Percentiles rank a stretch among this genome's conserved stretches.
These are phyloP conservation scores for Pezizomycotina sp. DNA, from an alignment of 2,329 filamentous ascomycete species.

Conservation along the genomic window DNA sequence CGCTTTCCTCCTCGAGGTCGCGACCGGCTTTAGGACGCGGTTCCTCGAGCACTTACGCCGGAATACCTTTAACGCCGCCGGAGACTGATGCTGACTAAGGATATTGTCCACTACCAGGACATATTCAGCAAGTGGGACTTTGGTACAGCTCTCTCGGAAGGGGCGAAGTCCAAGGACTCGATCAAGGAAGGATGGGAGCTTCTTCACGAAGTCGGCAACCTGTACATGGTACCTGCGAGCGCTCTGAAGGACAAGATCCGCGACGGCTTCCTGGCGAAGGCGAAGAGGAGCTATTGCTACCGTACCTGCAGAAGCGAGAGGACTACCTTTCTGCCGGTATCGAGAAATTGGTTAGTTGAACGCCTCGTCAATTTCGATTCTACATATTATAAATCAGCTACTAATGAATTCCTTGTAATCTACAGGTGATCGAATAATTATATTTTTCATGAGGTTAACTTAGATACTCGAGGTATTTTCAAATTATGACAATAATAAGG, in stretches of 20 bases:
- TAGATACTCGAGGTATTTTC: no score
- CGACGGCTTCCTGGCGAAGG: slow-evolving; percentile 27
- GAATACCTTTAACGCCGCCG: slow-evolving; percentile 81
- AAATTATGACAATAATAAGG: no score
- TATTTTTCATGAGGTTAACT: no score
- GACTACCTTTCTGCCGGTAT: slow-evolving; percentile 24
- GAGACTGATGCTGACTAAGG: slow-evolving; percentile 87
- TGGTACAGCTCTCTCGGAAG: slow-evolving; percentile 32
- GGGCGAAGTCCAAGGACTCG: slow-evolving; percentile 29
- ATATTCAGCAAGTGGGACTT: slow-evolving; percentile 70
- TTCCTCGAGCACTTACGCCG: slow-evolving; percentile 89
- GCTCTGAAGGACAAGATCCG: slow-evolving; percentile 37
- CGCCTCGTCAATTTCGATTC: no score
- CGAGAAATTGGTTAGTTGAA: slow-evolving; percentile 22
- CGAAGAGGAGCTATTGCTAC: slow-evolving; percentile 23
- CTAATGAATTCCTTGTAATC: no score
- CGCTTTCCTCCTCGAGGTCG: slow-evolving; percentile 68
- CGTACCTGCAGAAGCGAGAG: slow-evolving; percentile 24
- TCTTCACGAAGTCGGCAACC: slow-evolving; percentile 77
- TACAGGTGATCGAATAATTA: no score
- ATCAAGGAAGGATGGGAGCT: slow-evolving; percentile 60
- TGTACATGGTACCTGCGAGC: slow-evolving; percentile 63
- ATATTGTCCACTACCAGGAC: slow-evolving; percentile 83
- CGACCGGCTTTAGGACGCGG: slow-evolving; percentile 56
- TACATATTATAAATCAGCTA: no score